phyloP scores from a whole-genome alignment of 306 rosid species.

The Quercus ilex region DNA sequence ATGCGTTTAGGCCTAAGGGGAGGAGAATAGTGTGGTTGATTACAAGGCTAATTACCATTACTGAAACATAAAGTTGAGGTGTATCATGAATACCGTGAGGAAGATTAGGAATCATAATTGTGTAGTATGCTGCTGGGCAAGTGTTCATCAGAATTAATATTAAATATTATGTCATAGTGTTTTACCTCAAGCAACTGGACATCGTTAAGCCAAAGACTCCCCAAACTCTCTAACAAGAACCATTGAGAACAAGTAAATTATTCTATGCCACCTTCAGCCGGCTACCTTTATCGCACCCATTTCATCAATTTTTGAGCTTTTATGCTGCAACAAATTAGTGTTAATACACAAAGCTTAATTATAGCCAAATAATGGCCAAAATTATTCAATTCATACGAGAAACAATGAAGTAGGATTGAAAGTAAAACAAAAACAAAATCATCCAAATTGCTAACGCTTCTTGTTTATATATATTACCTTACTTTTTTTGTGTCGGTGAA shows the following conservation, averaged over 20 bases:
- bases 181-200: conserved; percentile 72
- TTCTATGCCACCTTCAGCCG: conserved; percentile 54
- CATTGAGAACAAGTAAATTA: conserved; percentile 60
- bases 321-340: conserved; percentile 60
- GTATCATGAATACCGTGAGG: background rate
- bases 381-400: background rate
- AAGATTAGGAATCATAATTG: background rate
- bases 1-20: background rate
- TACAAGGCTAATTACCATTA: background rate
- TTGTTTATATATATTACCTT: conserved; percentile 65
- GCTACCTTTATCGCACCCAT: conserved; percentile 83
- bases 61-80: background rate
- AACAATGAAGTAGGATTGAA: background rate
- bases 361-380: conserved; percentile 2
- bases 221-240: conserved; percentile 59
- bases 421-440: background rate
- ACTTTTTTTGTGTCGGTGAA: conserved; percentile 95
- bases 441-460: conserved; percentile 6
- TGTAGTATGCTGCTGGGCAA: background rate
- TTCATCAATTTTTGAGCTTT: conserved; percentile 85
- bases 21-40: background rate
- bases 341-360: conserved; percentile 17
- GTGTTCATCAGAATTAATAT: conserved; percentile 1
- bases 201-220: conserved; percentile 49
- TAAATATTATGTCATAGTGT: conserved; percentile 15